These are phyloP conservation scores for Lenwebbia sp. DNA, from an alignment of 345 rosid genomes.

Conservation along the genomic window DNA sequence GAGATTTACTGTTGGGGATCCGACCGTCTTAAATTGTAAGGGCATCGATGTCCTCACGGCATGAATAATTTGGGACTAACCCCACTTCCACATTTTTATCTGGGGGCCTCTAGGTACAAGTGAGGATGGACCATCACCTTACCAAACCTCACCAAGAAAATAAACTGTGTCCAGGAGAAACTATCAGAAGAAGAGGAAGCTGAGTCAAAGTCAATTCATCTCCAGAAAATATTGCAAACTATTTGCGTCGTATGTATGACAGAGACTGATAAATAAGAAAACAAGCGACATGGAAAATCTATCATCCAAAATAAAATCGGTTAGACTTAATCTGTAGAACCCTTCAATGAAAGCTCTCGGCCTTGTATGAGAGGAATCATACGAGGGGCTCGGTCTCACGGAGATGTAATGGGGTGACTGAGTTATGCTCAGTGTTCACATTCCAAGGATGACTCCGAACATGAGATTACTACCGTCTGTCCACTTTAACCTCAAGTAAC, in stretches of 20 bases:
- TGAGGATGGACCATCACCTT: neutral
- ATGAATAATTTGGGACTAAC: neutral
- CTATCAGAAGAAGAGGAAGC: neutral
- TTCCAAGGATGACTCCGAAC: neutral
- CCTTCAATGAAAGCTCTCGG: neutral
- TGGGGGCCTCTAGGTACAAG: neutral
- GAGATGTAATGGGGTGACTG: neutral
- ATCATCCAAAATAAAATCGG: neutral
- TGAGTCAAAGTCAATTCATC: neutral
- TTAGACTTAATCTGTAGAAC: neutral
- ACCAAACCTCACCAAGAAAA: neutral
- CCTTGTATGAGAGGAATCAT: neutral
- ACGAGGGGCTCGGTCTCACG: neutral
- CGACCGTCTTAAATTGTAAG: neutral
- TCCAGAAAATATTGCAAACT: neutral
- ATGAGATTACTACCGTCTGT: conserved; percentile 10
- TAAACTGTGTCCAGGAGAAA: neutral
- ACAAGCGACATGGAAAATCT: neutral
- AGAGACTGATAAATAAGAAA: neutral
- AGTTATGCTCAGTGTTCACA: neutral
- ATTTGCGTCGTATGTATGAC: neutral
- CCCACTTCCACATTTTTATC: neutral
- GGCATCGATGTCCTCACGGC: neutral
- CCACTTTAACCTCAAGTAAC: conserved; percentile 31
- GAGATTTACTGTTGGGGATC: too few species aligned